phyloP scores from a whole-genome alignment of 371 early-diverging fungal species.

The Circinella umbellata region DNA sequence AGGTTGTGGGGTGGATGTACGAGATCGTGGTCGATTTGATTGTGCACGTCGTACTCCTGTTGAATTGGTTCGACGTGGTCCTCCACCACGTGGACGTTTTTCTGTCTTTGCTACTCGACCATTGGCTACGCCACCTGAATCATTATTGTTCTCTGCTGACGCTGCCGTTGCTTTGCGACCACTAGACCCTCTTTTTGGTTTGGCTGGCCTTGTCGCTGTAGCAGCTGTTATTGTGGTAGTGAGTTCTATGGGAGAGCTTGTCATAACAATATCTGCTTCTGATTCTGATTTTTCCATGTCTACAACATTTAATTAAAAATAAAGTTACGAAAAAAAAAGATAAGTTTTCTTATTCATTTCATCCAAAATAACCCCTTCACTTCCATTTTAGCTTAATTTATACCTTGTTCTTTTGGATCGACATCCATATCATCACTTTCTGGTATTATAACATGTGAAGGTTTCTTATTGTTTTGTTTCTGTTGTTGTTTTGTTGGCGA shows the following conservation, averaged over 20 bases:
- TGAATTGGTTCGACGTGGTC: constrained; percentile 17
- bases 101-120: constrained; percentile 16
- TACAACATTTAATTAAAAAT: neutral
- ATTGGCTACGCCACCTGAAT: constrained; percentile 4
- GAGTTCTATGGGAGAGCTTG: neutral
- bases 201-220: neutral
- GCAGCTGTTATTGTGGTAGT: neutral
- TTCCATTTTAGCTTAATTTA: neutral
- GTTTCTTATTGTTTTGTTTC: constrained; percentile 1
- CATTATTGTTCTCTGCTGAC: neutral
- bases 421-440: constrained; percentile 5
- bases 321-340: no score
- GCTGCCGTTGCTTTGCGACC: neutral
- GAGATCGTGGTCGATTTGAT: constrained; percentile 18
- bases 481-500: constrained; percentile 9
- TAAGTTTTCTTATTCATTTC: no score
- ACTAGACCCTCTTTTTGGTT: constrained; percentile 9
- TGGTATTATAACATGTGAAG: neutral
- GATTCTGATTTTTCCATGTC: neutral
- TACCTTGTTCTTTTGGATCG: constrained; percentile 4
- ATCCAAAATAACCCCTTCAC: neutral
- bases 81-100: constrained; percentile 11
- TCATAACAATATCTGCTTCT: constrained; percentile 1
- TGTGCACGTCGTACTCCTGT: constrained; percentile 18
- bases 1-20: constrained; percentile 32